phyloP scores from a whole-genome alignment of 768 basidiomycete species.

The Tephrocybe sp. region DNA sequence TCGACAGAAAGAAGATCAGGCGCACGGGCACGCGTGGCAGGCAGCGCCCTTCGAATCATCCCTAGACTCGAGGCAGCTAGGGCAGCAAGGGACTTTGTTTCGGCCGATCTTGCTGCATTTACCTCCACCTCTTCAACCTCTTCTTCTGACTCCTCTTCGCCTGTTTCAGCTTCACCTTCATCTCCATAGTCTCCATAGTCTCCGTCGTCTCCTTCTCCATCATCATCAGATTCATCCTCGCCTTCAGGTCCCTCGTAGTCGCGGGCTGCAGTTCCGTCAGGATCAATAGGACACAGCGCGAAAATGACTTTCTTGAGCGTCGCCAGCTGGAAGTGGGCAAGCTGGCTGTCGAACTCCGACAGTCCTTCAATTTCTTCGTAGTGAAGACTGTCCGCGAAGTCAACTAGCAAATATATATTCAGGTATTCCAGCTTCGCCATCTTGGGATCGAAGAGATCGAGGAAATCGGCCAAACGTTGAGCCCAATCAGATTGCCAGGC shows the following conservation, averaged over 20 bases:
- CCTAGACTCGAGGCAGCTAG: neutral
- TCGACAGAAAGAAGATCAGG: constrained; percentile 1
- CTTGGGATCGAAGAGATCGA: neutral
- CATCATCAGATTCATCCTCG: no score
- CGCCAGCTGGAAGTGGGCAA: neutral
- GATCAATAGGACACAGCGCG: no score
- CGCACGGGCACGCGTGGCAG: neutral
- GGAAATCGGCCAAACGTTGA: neutral
- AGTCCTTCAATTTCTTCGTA: neutral
- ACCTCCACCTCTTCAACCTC: no score
- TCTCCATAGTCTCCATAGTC: no score
- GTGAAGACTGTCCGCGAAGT: neutral
- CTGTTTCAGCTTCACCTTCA: no score
- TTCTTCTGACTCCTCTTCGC: no score
- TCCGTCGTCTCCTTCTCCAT: no score
- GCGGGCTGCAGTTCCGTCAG: no score
- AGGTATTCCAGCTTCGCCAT: constrained; percentile 3
- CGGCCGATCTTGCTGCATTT: no score
- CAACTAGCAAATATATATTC: neutral
- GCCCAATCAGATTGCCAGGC: constrained; percentile 2
- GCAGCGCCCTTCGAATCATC: neutral
- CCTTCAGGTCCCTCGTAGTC: neutral
- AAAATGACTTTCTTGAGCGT: neutral
- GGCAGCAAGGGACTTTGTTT: neutral
- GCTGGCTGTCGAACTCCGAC: neutral